These are phyloP conservation scores for Cercospora zeina DNA, from an alignment of 2,329 filamentous ascomycete species.

Conservation along the genomic window DNA sequence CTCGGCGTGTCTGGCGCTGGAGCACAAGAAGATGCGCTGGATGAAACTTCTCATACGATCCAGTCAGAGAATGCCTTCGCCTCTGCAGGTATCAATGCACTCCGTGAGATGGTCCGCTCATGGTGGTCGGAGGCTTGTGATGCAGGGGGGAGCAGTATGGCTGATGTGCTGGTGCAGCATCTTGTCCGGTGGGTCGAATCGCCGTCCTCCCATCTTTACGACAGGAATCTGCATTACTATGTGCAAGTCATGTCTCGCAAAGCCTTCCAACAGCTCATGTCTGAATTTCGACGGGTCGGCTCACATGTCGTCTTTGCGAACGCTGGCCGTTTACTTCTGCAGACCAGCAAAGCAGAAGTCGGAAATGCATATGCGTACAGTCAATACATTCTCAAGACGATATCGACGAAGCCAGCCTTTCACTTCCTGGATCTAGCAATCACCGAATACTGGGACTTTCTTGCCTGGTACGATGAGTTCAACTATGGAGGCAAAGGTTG, in stretches of 20 bases:
- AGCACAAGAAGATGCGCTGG: constrained; percentile 58
- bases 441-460: constrained; percentile 98
- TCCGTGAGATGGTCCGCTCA: constrained; percentile 96
- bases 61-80: constrained; percentile 89
- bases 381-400: constrained; percentile 96
- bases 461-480: constrained; percentile 98
- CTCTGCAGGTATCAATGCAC: constrained; percentile 82
- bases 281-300: constrained; percentile 90
- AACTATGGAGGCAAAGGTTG: constrained; percentile 97
- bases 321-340: constrained; percentile 81
- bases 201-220: constrained; percentile 90
- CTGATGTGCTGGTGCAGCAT: constrained; percentile 95
- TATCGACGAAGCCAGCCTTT: constrained; percentile 92
- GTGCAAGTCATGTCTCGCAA: constrained; percentile 99
- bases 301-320: constrained; percentile 96
- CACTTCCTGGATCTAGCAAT: constrained; percentile 97
- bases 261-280: constrained; percentile 94
- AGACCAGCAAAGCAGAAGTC: constrained; percentile 95
- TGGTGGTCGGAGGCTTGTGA: constrained; percentile 88
- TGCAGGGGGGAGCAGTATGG: constrained; percentile 82
- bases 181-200: constrained; percentile 96
- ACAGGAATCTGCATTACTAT: constrained; percentile 91
- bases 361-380: constrained; percentile 96
- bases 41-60: constrained; percentile 67
- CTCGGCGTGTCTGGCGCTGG: constrained; percentile 79